phyloP scores from a whole-genome alignment of 306 rosid species.

The Heteromeles arbutifolia region DNA sequence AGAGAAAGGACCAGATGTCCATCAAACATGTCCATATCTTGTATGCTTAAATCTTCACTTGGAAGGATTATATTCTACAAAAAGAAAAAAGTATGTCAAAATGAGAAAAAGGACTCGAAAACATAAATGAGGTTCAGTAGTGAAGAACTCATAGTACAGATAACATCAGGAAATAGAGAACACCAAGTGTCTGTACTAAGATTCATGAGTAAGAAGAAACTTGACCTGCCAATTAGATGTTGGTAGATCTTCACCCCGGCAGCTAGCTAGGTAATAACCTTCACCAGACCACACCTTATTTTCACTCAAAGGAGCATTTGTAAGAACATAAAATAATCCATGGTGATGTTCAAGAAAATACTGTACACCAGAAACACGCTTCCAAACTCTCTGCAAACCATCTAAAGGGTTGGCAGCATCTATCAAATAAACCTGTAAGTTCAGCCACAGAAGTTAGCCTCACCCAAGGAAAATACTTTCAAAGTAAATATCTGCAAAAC shows the following conservation, averaged over 20 bases:
- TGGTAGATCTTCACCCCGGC: constrained; percentile 50
- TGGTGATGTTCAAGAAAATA: constrained; percentile 86
- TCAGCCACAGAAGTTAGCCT: constrained; percentile 26
- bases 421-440: constrained; percentile 70
- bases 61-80: constrained; percentile 66
- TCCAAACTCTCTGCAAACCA: constrained; percentile 55
- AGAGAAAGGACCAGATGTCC: constrained; percentile 80
- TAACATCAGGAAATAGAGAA: background rate
- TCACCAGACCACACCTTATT: constrained; percentile 42
- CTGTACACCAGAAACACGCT: constrained; percentile 65
- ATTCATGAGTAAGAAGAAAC: constrained; percentile 10
- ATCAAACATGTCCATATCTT: constrained; percentile 80
- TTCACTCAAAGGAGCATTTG: constrained; percentile 65
- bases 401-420: constrained; percentile 56
- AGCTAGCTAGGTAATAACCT: constrained; percentile 66
- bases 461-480: constrained; percentile 15
- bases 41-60: constrained; percentile 44
- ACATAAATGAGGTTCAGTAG: background rate
- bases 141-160: background rate
- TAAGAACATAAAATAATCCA: constrained; percentile 73
- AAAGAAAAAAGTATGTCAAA: constrained; percentile 9
- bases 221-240: constrained; percentile 65
- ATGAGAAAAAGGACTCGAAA: constrained; percentile 11
- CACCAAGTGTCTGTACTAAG: background rate
- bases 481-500: constrained; percentile 16